Evolutionary conservation across 257 asterid genomes (phyloP), one percentile per base, ranked within the genome.

Genomic region (Eustoma russellianum): DNA sequence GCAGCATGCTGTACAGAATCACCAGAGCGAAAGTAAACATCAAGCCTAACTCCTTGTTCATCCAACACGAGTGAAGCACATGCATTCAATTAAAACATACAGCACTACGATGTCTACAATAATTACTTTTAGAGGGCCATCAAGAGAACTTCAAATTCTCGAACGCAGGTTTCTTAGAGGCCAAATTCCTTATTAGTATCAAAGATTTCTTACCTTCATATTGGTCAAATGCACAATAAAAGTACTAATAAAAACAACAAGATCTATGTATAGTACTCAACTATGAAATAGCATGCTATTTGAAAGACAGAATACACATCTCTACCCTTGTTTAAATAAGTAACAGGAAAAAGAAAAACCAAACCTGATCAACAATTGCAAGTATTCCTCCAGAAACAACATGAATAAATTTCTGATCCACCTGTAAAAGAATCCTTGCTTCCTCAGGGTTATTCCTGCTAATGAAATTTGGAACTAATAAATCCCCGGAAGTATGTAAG

Each of bases 361-460:
- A 53, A 63, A 91, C 98, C 96, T 91, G 98, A 63, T 87, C 98
- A 53, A 91, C 79, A 9, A 84, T 60, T 69, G 89, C 86, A 61
- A 91, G 96, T 47, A 76, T 80, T 57, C 66, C 71, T 63, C 90
- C 79, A 9, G 92, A 94, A 66, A 87, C 87, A 46, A 87, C 79
- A 13, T 94, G 90, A 71, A 91, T 91, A 79, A 78, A 91, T 77
- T 91, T 91, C 83, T 85, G 84, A 69, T 91, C 96, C 60, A 91
- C 94, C 76, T 87, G 98, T 62, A 63, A 77, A 60, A 91, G 98
- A 77, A 91, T 90, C 69, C 72, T 75, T 66, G 95, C 94, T 66
- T 72, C 65, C 63, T 77, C 80, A 68, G 87, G 83, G 73, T 78
- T 80, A 46, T 66, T 76, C 80, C 79, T 82, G 69, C 74, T 88